Base-by-base conservation (phyloP, 257 asterid species). In the Solanum commersonii region DNA sequence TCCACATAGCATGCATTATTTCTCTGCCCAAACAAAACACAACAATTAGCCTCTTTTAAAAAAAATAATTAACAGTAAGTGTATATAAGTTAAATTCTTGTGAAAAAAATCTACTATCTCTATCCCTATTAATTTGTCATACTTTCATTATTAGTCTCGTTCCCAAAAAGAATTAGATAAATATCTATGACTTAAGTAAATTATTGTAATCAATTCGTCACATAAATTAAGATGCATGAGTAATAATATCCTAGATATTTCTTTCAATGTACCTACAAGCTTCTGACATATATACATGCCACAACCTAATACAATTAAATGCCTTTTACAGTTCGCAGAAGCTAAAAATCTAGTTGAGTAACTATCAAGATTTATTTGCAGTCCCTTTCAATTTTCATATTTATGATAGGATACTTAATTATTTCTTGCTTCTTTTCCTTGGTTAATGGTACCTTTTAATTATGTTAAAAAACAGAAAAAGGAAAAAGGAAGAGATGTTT, bases 1-100 rank as follows among this genome's bases (percentile, higher is more conserved):
- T 96, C 98, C 98, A 96, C 99, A 96, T 96, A 0, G 99, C 99
- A 84, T 96, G 98, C 98, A 96, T 96, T 68, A 96, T 92, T 92
- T 96, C 99, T 87, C 98, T 96, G 98, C 90, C 81, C 90, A 89
- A 88, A n/a, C 31, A n/a, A 65, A 65, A 65, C 33, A 63, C 5
- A 63, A 63, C 71, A 63, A 63, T 56, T 56, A 56, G 65, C 65
- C 65, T 56, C 65, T 52, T 0, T 8, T 56, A 1, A 22, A 59
- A 8, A 15, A 49, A 49, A 5, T 6, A 6, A 1, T 13, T 76
- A 7, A 74, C 1, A 0, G 2, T 1, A 72, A 35, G 0, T 35
- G 2, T 20, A 20, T 73, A 6, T 76, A 76, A 37, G 7, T 40
- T 77, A 77, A 77, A 7, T 40, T 77, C 20, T 38, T 52, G 0